These are phyloP conservation scores for Cryptococcus neoformans DNA, from an alignment of 1,284 basidiomycete genomes.

Conservation along the genomic window DNA sequence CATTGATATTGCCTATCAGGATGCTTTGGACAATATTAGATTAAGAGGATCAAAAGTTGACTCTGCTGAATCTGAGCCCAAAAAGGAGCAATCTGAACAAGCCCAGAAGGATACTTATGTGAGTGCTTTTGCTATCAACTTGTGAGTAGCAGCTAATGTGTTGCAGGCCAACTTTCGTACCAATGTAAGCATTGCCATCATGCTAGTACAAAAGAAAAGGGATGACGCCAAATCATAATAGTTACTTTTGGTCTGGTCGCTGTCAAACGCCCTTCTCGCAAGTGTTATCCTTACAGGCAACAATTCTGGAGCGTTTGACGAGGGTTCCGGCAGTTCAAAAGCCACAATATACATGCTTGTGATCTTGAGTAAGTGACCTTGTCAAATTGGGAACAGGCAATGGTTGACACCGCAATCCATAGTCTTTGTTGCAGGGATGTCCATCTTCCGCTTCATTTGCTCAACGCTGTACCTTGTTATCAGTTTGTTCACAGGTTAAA, in stretches of 20 bases:
- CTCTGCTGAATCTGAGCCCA: slow-evolving; percentile 30
- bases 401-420: background rate
- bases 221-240: slow-evolving; percentile 3
- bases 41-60: slow-evolving; percentile 40
- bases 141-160: background rate
- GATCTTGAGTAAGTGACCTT: slow-evolving; percentile 31
- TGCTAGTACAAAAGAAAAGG: slow-evolving; percentile 3
- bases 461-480: slow-evolving; percentile 64
- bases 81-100: slow-evolving; percentile 60
- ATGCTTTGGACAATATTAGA: slow-evolving; percentile 73
- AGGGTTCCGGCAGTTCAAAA: slow-evolving; percentile 47
- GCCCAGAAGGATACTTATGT: slow-evolving; percentile 68
- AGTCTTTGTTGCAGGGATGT: slow-evolving; percentile 51
- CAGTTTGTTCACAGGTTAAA: slow-evolving; percentile 60
- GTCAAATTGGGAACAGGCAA: slow-evolving; percentile 22
- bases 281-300: slow-evolving; percentile 80
- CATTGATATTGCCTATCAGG: slow-evolving; percentile 84
- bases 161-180: slow-evolving; percentile 70
- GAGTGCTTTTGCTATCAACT: slow-evolving; percentile 6
- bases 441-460: slow-evolving; percentile 57
- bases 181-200: slow-evolving; percentile 58
- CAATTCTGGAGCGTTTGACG: slow-evolving; percentile 61
- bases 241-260: slow-evolving; percentile 44
- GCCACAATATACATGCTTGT: slow-evolving; percentile 52
- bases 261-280: slow-evolving; percentile 63